Conservation (phyloP, 305 asterid genomes). For the Solanum hybrid region DNA sequence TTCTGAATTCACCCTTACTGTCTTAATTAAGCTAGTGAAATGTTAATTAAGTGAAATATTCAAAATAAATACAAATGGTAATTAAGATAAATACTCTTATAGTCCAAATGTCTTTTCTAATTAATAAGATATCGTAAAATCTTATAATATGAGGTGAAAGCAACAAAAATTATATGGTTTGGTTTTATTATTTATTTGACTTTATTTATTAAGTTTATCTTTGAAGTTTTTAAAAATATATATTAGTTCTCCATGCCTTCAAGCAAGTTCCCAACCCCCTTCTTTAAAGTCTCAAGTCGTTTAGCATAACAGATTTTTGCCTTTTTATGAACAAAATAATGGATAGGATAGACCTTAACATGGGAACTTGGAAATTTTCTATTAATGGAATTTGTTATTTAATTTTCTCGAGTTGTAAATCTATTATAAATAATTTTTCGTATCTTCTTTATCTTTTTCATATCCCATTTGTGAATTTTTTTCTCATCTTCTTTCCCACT, state of each 20-base stretch:
- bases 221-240: not conserved
- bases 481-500: not conserved
- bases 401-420: not conserved
- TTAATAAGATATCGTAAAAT: not conserved
- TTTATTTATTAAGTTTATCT: not conserved
- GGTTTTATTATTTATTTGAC: not conserved
- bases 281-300: conserved; percentile 9
- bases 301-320: conserved; percentile 5
- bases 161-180: not conserved
- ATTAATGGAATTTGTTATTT: not conserved
- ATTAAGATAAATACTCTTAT: not conserved
- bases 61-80: not conserved
- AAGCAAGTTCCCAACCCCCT: conserved; percentile 1
- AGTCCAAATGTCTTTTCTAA: not conserved
- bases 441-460: too few species aligned
- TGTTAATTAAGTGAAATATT: not conserved
- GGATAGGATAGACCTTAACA: conserved; percentile 1
- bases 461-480: not conserved
- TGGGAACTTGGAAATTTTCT: conserved; percentile 2
- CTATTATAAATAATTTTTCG: not conserved
- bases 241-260: not conserved
- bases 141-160: not conserved
- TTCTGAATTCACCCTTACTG: not conserved
- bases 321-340: not conserved
- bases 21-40: not conserved